Conservation (phyloP, 148 eudicot genomes). For the Spergularia bocconei region DNA sequence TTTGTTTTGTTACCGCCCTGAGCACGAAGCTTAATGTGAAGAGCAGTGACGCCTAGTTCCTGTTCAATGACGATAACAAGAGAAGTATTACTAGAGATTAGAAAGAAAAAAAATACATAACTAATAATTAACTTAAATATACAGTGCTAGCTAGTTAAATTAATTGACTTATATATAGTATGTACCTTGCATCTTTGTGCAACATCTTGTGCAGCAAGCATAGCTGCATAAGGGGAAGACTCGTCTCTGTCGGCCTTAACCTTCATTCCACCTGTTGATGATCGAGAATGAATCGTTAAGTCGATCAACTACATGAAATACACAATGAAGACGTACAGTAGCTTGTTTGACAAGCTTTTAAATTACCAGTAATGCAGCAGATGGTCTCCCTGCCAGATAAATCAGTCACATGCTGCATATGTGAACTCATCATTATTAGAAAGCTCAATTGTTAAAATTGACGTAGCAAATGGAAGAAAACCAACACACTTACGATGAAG, state of each 20-base stretch:
- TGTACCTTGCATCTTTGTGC: conserved; percentile 54
- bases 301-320: background rate
- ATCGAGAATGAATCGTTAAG: background rate
- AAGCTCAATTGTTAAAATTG: background rate
- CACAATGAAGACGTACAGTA: background rate
- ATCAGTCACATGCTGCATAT: conserved; percentile 80
- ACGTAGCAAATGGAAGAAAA: background rate
- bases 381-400: conserved; percentile 82
- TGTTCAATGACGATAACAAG: conserved; percentile 11
- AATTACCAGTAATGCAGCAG: conserved; percentile 74
- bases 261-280: conserved; percentile 41
- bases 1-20: conserved; percentile 85
- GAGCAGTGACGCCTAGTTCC: conserved; percentile 80
- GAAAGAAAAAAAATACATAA: background rate
- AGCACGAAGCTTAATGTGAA: conserved; percentile 77
- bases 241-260: conserved; percentile 85
- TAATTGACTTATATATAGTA: background rate
- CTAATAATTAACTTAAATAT: no score
- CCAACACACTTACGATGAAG: conserved; percentile 10
- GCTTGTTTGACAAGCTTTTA: background rate
- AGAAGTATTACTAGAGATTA: conserved; percentile 24
- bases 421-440: background rate
- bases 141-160: no score
- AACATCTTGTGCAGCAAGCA: conserved; percentile 88
- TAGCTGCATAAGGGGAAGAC: conserved; percentile 87